Base-by-base conservation (phyloP, 2,329 filamentous ascomycete genomes). In the Aspergillus oerlinghausenensis region DNA sequence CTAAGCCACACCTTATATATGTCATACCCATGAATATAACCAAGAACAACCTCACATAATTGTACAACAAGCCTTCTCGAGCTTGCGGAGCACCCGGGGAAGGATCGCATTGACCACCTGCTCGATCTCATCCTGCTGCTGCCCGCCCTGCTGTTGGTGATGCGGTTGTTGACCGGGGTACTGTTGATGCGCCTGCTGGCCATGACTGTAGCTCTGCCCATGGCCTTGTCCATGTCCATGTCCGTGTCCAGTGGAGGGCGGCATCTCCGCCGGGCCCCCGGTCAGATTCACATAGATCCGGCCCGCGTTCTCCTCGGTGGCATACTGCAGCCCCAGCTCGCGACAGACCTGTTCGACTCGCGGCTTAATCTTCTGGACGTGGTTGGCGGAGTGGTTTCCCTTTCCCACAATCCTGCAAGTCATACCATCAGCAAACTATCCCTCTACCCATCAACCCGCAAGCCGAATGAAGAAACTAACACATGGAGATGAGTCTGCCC, bases 361-460 rank as follows among this genome's bases (percentile, higher is more conserved):
- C n/a, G 94, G 94, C 77, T 96, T 97, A 74, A 99, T 87, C 80
- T 94, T 97, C 75, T 96, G 91, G 25, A 97, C 82, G 67, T 94
- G 88, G 63, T 87, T 84, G 9, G 77, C 79, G 51, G 86, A 90
- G 77, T 99, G 94, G 73, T 95, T 94, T 3, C 94, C 94, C 75
- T 93, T 96, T 68, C 94, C 94, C 29, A 97, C 93, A 68, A 99
- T 97, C 43, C 81, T 84, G 57, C 49, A 40, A 10, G 5, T 11
- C 19, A n/a, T 19, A 38, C 5, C 32, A 38, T 38, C 32, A 38
- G 32, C 32, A 17, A 32, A 38, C 32, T 11, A 21, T 28, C 3
- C 32, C 11, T 6, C 9, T 17, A 17, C 7, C 48, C 4, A 32
- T 8, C n/a, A 21, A 25, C 26, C 40, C 4, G 14, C 40, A 29